Conservation (phyloP, 2,329 filamentous ascomycete genomes). For the Talaromyces sp. region DNA sequence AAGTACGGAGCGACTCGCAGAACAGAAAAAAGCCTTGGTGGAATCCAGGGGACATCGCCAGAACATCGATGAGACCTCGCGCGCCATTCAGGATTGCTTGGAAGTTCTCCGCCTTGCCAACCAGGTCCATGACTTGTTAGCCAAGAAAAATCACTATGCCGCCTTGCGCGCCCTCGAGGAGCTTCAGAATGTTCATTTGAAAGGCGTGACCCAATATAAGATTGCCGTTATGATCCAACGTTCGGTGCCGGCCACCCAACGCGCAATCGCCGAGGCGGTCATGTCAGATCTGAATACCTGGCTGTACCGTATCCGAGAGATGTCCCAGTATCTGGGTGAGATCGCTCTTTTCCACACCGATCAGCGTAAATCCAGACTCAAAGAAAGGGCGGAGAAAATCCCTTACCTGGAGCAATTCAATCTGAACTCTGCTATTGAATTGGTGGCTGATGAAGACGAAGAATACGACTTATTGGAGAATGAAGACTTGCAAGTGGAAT, state of each 20-base stretch:
- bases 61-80: slow-evolving; percentile 91
- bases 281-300: slow-evolving; percentile 97
- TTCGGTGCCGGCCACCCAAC: slow-evolving; percentile 89
- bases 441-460: slow-evolving; percentile 92
- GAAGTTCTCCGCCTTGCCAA: slow-evolving; percentile 92
- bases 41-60: slow-evolving; percentile 89
- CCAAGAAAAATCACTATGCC: slow-evolving; percentile 93
- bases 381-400: slow-evolving; percentile 76
- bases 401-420: slow-evolving; percentile 80
- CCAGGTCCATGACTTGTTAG: slow-evolving; percentile 86
- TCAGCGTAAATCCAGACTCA: slow-evolving; percentile 77
- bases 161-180: slow-evolving; percentile 93
- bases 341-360: slow-evolving; percentile 97
- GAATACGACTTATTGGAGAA: slow-evolving; percentile 96
- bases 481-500: slow-evolving; percentile 92
- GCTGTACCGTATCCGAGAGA: slow-evolving; percentile 92
- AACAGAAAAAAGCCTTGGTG: slow-evolving; percentile 91
- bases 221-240: slow-evolving; percentile 95
- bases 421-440: slow-evolving; percentile 91
- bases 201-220: slow-evolving; percentile 91
- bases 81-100: slow-evolving; percentile 85
- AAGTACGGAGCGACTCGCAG: slow-evolving; percentile 90
- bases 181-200: slow-evolving; percentile 92
- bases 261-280: slow-evolving; percentile 91
- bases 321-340: slow-evolving; percentile 92